Conservation (phyloP, 441 rosid genomes). For the Euphorbia schlechtendalii region DNA sequence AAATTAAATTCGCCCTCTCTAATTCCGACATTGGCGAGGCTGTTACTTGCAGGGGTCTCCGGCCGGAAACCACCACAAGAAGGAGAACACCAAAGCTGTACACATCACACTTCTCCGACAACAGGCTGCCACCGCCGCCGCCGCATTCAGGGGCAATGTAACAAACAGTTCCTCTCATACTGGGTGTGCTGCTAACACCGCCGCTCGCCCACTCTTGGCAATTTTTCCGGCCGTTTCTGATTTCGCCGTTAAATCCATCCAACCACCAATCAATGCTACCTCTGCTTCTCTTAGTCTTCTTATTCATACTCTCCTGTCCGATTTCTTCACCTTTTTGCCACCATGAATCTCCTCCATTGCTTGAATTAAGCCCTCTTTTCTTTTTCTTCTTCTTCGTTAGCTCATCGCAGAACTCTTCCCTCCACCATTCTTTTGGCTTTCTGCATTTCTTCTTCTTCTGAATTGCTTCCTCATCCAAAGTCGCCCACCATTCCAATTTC, state of each 20-base stretch:
- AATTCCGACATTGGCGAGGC: constrained; percentile 86
- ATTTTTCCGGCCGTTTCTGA: constrained; percentile 40
- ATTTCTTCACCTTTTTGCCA: constrained; percentile 55
- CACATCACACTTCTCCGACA: constrained; percentile 79
- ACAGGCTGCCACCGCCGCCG: constrained; percentile 51
- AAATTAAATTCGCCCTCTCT: constrained; percentile 80
- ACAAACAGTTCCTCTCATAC: constrained; percentile 89
- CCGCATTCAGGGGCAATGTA: constrained; percentile 93
- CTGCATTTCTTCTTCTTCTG: constrained; percentile 43
- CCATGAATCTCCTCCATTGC: constrained; percentile 50
- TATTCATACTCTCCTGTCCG: constrained; percentile 35
- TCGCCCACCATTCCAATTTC: constrained; percentile 32
- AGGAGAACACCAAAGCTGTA: constrained; percentile 82
- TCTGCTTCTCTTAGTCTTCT: constrained; percentile 44
- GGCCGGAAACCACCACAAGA: constrained; percentile 68
- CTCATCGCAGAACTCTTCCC: constrained; percentile 89
- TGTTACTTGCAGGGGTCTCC: constrained; percentile 79
- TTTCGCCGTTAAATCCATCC: constrained; percentile 66
- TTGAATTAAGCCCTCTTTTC: constrained; percentile 37
- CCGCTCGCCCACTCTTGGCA: constrained; percentile 68
- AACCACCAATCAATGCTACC: constrained; percentile 79
- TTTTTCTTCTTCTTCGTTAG: constrained; percentile 55
- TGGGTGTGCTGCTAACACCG: constrained; percentile 78
- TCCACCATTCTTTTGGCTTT: constrained; percentile 95
- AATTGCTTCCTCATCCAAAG: constrained; percentile 25